These are phyloP conservation scores for Ustilago xerochloae DNA, from an alignment of 1,284 basidiomycete genomes.

Conservation along the genomic window DNA sequence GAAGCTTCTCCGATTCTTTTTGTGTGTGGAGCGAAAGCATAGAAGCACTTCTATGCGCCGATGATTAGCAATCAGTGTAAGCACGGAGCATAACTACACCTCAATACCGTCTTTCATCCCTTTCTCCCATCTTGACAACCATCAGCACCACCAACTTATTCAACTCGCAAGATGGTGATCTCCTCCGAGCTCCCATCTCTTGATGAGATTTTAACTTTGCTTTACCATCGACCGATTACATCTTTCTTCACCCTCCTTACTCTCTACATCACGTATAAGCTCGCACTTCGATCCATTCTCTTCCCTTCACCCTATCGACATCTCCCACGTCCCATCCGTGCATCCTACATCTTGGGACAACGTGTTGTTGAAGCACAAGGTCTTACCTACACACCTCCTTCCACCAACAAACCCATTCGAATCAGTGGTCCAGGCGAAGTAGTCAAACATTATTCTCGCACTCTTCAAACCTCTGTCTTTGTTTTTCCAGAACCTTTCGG, in stretches of 20 bases:
- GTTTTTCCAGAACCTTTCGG: constrained; percentile 43
- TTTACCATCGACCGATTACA: constrained; percentile 11
- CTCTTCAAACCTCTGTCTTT: constrained; percentile 24
- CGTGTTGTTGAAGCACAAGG: constrained; percentile 39
- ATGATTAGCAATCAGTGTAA: too few species aligned
- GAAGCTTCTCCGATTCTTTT: too few species aligned
- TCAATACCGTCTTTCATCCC: neutral
- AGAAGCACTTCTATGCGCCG: too few species aligned
- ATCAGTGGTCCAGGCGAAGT: neutral
- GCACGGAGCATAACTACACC: too few species aligned
- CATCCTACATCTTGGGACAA: constrained; percentile 32
- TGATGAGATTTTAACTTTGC: neutral
- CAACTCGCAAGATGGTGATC: neutral
- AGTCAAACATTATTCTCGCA: constrained; percentile 20
- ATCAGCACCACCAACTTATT: neutral
- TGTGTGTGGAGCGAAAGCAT: too few species aligned
- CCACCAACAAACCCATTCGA: neutral
- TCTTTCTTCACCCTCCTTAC: constrained; percentile 10
- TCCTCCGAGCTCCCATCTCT: neutral
- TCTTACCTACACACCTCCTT: constrained; percentile 13
- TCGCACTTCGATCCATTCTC: constrained; percentile 32
- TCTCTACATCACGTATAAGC: constrained; percentile 32
- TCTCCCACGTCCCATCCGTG: constrained; percentile 25
- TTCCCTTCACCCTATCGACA: constrained; percentile 40
- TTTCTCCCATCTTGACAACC: neutral